These are phyloP conservation scores for Coffea humblotiana DNA, from an alignment of 305 asterid species.

Conservation along the genomic window DNA sequence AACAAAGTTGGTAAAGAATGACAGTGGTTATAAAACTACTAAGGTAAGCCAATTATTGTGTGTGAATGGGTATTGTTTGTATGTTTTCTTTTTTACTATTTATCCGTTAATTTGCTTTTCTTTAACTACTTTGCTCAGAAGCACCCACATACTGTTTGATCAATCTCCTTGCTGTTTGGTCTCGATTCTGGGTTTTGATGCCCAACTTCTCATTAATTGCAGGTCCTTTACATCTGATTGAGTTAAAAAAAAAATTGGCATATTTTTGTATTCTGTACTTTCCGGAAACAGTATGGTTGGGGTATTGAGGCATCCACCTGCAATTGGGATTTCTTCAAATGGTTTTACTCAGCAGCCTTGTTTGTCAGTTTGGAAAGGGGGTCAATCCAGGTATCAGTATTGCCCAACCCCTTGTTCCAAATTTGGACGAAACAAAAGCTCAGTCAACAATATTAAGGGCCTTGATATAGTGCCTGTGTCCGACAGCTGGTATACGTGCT, in stretches of 20 bases:
- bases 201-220: neutral
- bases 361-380: slow-evolving; percentile 22
- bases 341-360: slow-evolving; percentile 15
- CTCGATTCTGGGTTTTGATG: neutral
- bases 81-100: too few species aligned
- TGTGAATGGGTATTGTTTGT: too few species aligned
- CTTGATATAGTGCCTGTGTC: slow-evolving; percentile 14
- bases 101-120: neutral
- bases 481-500: slow-evolving; percentile 16
- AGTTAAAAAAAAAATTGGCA: neutral
- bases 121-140: too few species aligned
- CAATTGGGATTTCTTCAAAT: slow-evolving; percentile 19
- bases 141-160: slow-evolving; percentile 8
- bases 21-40: too few species aligned
- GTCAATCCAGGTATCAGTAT: slow-evolving; percentile 24
- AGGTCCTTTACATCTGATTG: neutral
- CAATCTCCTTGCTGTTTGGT: slow-evolving; percentile 4
- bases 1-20: too few species aligned
- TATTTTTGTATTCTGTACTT: slow-evolving; percentile 8
- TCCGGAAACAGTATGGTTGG: slow-evolving; percentile 36
- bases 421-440: slow-evolving; percentile 18
- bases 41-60: too few species aligned
- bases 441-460: slow-evolving; percentile 10
- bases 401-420: slow-evolving; percentile 26
- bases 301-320: slow-evolving; percentile 29